Percentiles rank a stretch among this genome's conserved stretches.
phyloP scores from a whole-genome alignment of 768 basidiomycete genomes.

The Russula lepida region DNA sequence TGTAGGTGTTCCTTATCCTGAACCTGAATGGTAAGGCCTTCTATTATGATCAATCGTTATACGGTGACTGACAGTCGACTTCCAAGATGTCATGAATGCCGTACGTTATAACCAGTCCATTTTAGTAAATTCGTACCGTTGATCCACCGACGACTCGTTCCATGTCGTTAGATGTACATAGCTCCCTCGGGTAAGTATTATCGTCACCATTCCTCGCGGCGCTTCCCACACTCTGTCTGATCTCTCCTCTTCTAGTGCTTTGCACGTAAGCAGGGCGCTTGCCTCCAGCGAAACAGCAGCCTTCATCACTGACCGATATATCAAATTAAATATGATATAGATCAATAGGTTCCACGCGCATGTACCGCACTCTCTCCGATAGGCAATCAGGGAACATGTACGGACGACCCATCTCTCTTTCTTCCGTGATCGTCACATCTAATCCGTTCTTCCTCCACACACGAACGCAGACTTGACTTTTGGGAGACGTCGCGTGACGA shows the following conservation, averaged over 20 bases:
- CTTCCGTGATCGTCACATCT: neutral
- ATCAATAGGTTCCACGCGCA: constrained; percentile 19
- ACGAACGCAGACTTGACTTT: constrained; percentile 13
- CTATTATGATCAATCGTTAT: neutral
- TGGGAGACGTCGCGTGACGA: constrained; percentile 18
- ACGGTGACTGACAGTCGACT: neutral
- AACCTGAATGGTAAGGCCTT: constrained; percentile 8
- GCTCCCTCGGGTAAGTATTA: constrained; percentile 5
- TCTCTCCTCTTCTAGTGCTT: constrained; percentile 4
- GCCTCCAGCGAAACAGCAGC: too few species aligned
- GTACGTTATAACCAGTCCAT: constrained; percentile 1
- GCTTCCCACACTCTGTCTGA: neutral
- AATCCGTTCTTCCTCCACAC: neutral
- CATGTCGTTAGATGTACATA: constrained; percentile 13
- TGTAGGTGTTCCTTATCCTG: constrained; percentile 13
- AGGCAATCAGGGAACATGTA: constrained; percentile 15
- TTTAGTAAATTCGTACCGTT: neutral
- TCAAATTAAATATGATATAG: neutral
- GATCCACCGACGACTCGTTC: neutral
- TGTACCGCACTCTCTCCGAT: constrained; percentile 18
- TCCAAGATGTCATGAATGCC: constrained; percentile 9
- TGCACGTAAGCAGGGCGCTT: constrained; percentile 16
- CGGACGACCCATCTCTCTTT: neutral
- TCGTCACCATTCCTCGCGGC: neutral
- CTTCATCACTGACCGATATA: neutral